These are phyloP conservation scores for Epichloe hybrida DNA, from an alignment of 2,329 filamentous ascomycete genomes.

Conservation along the genomic window DNA sequence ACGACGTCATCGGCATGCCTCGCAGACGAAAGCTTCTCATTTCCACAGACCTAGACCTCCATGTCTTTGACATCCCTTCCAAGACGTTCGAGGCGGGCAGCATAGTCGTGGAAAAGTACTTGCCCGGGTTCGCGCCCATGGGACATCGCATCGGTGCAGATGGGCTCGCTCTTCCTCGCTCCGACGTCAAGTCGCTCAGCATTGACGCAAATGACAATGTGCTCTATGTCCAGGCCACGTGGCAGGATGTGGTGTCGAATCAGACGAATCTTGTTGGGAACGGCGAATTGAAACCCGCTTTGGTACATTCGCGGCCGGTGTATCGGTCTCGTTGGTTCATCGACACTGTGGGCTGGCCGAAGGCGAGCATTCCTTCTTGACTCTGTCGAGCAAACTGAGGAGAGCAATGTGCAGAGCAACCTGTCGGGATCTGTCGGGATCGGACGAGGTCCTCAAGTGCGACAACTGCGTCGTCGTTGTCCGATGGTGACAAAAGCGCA, in stretches of 20 bases:
- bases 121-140: neutral
- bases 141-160: neutral
- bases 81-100: neutral
- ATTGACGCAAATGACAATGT: neutral
- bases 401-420: too few relatives aligned
- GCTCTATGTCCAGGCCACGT: conserved; percentile 1
- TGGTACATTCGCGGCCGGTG: neutral
- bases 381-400: too few relatives aligned
- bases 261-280: neutral
- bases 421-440: too few relatives aligned
- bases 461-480: too few relatives aligned
- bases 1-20: neutral
- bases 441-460: too few relatives aligned
- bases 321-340: conserved; percentile 2
- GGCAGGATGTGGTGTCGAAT: neutral
- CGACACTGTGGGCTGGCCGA: neutral
- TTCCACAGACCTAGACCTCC: conserved; percentile 1
- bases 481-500: too few relatives aligned
- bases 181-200: neutral
- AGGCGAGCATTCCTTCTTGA: neutral
- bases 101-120: neutral
- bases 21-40: neutral
- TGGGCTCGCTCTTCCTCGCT: neutral
- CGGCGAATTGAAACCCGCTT: neutral
- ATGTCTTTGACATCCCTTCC: neutral